Conservation (phyloP, 2,329 filamentous ascomycete species). For the Penicillium paneum region DNA sequence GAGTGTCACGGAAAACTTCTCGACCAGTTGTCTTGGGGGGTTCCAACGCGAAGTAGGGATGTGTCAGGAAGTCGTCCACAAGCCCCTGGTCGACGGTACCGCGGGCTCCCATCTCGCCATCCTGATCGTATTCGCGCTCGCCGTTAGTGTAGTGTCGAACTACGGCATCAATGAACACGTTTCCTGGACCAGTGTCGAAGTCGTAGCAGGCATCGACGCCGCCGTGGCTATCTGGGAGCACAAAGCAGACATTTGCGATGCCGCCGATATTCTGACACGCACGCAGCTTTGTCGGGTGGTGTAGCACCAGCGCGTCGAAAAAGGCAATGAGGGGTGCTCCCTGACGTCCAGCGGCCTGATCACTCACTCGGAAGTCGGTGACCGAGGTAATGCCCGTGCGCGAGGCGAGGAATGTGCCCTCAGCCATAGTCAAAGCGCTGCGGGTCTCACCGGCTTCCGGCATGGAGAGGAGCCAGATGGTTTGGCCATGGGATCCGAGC, state of each 20-base stretch:
- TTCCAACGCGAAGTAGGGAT: constrained; percentile 51
- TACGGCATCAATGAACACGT: constrained; percentile 55
- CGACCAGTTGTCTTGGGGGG: constrained; percentile 59
- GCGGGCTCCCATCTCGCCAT: constrained; percentile 50
- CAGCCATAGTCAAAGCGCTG: constrained; percentile 56
- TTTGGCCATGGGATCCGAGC: constrained; percentile 59
- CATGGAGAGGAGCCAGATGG: constrained; percentile 57
- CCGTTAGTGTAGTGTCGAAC: constrained; percentile 55
- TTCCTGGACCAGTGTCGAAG: constrained; percentile 58
- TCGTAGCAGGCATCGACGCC: constrained; percentile 44
- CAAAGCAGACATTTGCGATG: constrained; percentile 59
- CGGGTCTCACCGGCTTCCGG: constrained; percentile 47
- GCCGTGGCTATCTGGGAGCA: constrained; percentile 21
- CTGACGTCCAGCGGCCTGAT: constrained; percentile 56
- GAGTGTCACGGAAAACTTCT: constrained; percentile 58
- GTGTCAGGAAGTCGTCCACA: constrained; percentile 51
- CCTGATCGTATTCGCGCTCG: constrained; percentile 49
- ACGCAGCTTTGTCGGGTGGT: constrained; percentile 56
- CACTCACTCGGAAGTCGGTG: constrained; percentile 57
- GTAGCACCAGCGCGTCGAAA: constrained; percentile 56
- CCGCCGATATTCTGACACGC: constrained; percentile 62
- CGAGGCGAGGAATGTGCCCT: constrained; percentile 54
- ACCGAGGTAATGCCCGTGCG: constrained; percentile 58
- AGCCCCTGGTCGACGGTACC: constrained; percentile 52
- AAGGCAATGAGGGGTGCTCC: constrained; percentile 57